Conservation (phyloP, 495 filamentous ascomycete species). For the Trichocladium uniseriatum region DNA sequence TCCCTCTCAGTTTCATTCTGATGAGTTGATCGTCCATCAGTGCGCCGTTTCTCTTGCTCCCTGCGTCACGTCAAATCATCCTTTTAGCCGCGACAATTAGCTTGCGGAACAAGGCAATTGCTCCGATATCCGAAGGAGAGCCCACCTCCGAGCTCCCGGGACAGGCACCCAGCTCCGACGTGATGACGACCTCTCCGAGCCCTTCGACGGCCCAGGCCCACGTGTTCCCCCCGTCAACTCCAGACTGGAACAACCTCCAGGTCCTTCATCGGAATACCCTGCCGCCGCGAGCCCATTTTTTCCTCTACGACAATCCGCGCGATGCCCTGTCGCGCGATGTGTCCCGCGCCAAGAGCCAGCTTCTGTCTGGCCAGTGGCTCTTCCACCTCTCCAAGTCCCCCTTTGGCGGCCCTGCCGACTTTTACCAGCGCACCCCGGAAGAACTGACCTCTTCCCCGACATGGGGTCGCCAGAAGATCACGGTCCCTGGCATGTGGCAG, state of each 20-base stretch:
- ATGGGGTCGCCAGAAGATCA: conserved; percentile 44
- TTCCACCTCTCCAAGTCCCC: conserved; percentile 48
- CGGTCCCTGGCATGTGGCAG: conserved; percentile 64
- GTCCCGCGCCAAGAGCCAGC: conserved; percentile 28
- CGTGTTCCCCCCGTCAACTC: conserved; percentile 18
- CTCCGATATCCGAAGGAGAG: conserved; percentile 7
- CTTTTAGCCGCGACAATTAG: background rate
- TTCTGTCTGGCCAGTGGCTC: conserved; percentile 50
- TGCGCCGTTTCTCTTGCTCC: no score
- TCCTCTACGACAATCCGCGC: conserved; percentile 33
- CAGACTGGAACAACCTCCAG: conserved; percentile 52
- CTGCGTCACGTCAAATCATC: no score
- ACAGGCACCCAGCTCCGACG: conserved; percentile 2
- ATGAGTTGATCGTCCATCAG: no score
- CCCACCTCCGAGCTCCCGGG: background rate
- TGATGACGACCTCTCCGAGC: background rate
- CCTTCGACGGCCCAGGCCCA: conserved; percentile 3
- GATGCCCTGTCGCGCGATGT: conserved; percentile 29
- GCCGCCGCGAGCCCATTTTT: conserved; percentile 52
- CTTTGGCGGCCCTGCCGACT: conserved; percentile 36
- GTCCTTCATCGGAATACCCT: conserved; percentile 57
- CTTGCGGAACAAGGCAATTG: conserved; percentile 5
- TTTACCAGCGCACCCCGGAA: conserved; percentile 26
- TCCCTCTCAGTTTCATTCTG: no score
- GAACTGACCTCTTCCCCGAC: conserved; percentile 15